Evolutionary conservation across 2,329 filamentous ascomycete species (phyloP).

Genomic region (Meredithiella fracta): DNA sequence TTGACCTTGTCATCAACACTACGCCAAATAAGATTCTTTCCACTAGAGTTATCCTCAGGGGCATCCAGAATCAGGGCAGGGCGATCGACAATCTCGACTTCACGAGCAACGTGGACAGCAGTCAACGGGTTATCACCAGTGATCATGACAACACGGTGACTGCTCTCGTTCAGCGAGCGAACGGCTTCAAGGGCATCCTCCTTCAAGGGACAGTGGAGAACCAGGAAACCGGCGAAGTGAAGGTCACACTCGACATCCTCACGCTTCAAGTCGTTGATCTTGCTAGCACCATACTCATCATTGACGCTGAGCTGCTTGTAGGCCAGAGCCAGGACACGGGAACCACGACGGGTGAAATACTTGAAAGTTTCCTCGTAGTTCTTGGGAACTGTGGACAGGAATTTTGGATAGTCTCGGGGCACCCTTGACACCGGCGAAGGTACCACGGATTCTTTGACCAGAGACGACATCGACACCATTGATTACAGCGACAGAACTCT

Average conservation of each 20-base stretch:
- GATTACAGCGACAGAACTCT: constrained; percentile 83
- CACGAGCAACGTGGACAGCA: constrained; percentile 82
- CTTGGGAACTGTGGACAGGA: constrained; percentile 65
- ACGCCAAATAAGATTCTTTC: constrained; percentile 76
- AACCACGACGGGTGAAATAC: constrained; percentile 90
- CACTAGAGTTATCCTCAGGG: constrained; percentile 72
- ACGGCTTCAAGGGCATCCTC: constrained; percentile 89
- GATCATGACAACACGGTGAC: constrained; percentile 97
- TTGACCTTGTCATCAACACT: constrained; percentile 81
- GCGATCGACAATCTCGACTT: constrained; percentile 94
- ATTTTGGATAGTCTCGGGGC: constrained; percentile 97
- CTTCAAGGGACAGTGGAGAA: constrained; percentile 89
- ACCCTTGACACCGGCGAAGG: constrained; percentile 91
- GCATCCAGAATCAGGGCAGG: constrained; percentile 90
- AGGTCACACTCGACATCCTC: constrained; percentile 78
- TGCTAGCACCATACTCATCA: constrained; percentile 62
- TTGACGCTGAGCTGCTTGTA: constrained; percentile 82
- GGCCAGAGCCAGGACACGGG: constrained; percentile 79
- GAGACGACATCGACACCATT: constrained; percentile 53
- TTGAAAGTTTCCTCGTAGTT: constrained; percentile 98
- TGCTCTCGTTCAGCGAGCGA: constrained; percentile 96
- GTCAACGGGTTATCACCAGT: constrained; percentile 96
- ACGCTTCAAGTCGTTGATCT: constrained; percentile 85
- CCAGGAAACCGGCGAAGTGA: constrained; percentile 84
- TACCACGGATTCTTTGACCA: constrained; percentile 62